Evolutionary conservation across 495 filamentous ascomycete genomes (phyloP).

Genomic region (Penicillium robsamsonii): DNA sequence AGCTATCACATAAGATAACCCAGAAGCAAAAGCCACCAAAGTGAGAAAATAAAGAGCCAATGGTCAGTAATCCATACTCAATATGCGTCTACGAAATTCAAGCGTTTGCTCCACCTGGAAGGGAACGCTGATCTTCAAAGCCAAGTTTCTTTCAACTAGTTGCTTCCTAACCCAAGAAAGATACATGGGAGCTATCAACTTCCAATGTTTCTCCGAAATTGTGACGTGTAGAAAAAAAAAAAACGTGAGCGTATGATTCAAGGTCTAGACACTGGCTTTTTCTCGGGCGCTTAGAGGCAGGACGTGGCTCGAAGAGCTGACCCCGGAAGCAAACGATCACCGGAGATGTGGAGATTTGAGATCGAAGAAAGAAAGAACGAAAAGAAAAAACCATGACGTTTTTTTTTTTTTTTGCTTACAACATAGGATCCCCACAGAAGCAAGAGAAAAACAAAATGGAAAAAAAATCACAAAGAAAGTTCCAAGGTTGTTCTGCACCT

Average conservation of each 20-base stretch:
- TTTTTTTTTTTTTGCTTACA: background rate
- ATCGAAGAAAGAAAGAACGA: slow-evolving; percentile 10
- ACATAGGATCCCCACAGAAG: background rate
- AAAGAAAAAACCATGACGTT: too few species aligned
- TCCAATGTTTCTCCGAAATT: background rate
- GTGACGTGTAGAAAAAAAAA: background rate
- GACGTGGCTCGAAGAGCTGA: background rate
- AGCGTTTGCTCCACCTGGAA: too few species aligned
- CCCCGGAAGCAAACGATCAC: background rate
- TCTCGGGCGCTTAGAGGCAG: slow-evolving; percentile 1
- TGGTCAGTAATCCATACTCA: background rate
- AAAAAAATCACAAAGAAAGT: background rate
- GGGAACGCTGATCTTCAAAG: background rate
- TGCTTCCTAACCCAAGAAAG: too few species aligned
- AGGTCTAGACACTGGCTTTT: slow-evolving; percentile 2
- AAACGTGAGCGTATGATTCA: background rate
- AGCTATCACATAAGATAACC: background rate
- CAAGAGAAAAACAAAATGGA: background rate
- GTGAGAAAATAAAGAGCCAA: background rate
- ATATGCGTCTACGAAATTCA: too few species aligned
- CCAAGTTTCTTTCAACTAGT: too few species aligned
- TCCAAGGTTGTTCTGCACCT: slow-evolving; percentile 13
- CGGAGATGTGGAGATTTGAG: background rate
- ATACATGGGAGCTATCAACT: background rate
- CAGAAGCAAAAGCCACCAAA: background rate